Percentiles rank a stretch among this genome's conserved stretches.
phyloP scores from a whole-genome alignment of 2,329 filamentous ascomycete genomes.

The Aphanoascus verrucosus region DNA sequence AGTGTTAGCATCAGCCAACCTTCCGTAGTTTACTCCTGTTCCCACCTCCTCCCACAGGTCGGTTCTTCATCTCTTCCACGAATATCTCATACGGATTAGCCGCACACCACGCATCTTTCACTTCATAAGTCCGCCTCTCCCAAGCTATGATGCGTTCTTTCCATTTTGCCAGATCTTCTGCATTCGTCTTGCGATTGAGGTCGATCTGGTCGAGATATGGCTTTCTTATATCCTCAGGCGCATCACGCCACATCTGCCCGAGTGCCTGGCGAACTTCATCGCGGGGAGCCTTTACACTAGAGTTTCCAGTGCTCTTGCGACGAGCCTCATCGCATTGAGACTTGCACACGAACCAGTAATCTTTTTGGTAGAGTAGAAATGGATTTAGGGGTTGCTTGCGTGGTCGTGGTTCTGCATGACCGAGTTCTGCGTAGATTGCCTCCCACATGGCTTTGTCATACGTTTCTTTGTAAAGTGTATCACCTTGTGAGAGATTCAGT shows the following conservation, averaged over 20 bases:
- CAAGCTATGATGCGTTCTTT: constrained; percentile 52
- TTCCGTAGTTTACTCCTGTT: constrained; percentile 10
- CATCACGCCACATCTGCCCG: constrained; percentile 83
- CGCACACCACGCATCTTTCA: constrained; percentile 33
- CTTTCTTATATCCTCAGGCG: constrained; percentile 56
- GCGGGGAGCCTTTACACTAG: constrained; percentile 54
- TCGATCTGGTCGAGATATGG: constrained; percentile 69
- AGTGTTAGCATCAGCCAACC: neutral
- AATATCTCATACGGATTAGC: constrained; percentile 28
- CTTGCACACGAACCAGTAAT: constrained; percentile 52
- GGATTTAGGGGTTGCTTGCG: constrained; percentile 67
- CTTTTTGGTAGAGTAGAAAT: constrained; percentile 81
- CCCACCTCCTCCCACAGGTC: neutral
- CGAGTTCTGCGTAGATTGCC: constrained; percentile 52
- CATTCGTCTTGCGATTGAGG: constrained; percentile 58
- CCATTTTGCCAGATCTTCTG: constrained; percentile 57
- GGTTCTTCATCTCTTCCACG: constrained; percentile 8
- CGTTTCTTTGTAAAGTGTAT: constrained; percentile 33
- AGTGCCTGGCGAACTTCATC: constrained; percentile 74
- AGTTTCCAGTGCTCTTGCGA: constrained; percentile 52
- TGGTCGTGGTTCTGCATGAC: constrained; percentile 64
- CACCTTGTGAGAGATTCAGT: neutral
- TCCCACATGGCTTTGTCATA: constrained; percentile 49
- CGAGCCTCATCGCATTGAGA: constrained; percentile 60
- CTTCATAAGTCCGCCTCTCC: constrained; percentile 30